A percentile compares a stretch with the other conserved stretches of the same genome.
phyloP scores from a whole-genome alignment of 1,284 basidiomycete genomes.

The Schizophyllum commune region DNA sequence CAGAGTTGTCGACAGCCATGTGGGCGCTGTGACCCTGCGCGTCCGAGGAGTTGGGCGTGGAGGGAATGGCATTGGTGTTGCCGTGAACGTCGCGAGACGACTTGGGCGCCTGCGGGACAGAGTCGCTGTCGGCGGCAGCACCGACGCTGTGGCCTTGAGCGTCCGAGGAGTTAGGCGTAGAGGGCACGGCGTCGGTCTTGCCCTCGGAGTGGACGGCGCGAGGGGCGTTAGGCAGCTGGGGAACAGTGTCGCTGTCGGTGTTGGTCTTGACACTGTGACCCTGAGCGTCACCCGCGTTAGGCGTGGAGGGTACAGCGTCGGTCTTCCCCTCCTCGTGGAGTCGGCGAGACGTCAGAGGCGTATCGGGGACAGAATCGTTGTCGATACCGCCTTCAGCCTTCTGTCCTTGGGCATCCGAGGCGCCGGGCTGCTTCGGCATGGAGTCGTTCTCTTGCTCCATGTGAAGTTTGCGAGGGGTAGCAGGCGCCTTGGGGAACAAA shows the following conservation, averaged over 20 bases:
- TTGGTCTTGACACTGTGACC: not conserved
- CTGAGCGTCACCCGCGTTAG: not conserved
- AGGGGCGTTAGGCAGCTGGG: not conserved
- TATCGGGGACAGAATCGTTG: not conserved
- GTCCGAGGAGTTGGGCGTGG: no score
- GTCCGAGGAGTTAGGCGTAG: no score
- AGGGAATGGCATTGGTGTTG: not conserved
- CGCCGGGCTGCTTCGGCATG: not conserved
- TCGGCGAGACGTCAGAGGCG: not conserved
- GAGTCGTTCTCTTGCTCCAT: not conserved
- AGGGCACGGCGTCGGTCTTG: not conserved
- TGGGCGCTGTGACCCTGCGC: no score
- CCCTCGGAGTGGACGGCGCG: not conserved
- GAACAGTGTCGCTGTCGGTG: not conserved
- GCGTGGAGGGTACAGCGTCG: not conserved
- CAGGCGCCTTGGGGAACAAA: not conserved
- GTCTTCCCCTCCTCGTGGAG: not conserved
- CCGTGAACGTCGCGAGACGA: not conserved
- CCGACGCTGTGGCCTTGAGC: not conserved
- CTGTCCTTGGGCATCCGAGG: not conserved
- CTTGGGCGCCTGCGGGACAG: not conserved
- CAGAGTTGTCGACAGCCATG: no score
- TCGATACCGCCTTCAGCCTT: not conserved
- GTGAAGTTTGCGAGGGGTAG: not conserved
- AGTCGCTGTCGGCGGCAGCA: not conserved